Base-by-base conservation (phyloP, 1,139 yeast genomes). In the Kurtzmaniella quercitrusa region DNA sequence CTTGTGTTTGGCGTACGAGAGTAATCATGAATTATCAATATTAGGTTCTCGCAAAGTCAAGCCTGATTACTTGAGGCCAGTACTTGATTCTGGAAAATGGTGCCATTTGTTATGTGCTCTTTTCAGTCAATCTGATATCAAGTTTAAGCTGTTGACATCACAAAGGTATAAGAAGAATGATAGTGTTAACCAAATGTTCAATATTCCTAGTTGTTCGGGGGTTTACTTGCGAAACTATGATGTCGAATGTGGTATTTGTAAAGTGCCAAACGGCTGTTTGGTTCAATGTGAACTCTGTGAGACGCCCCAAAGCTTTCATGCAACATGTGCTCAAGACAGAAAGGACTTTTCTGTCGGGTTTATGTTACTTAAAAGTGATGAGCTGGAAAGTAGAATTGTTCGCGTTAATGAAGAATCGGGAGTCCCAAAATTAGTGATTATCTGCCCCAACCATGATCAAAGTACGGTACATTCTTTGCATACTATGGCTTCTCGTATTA, bases 101-200 rank as follows among this genome's bases (percentile, higher is more conserved):
- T 82, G 85, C 34, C 98, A 91, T 65, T 68, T 85, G 6, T 51
- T 80, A 4, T 91, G 98, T 63, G 85, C 94, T 0, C 46, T 87
- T 0, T 82, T 82, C 59, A 68, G 56, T 43, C 48, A 58, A 43
- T 50, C 59, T 10, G 39, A 48, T 6, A 56, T 67, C 9, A 57
- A 54, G 3, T 60, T 66, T 47, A 54, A 52, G 29, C 39, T 46
- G 3, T 15, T 19, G 12, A 31, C 38, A 10, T 34, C 46, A n/a
- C 48, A 47, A 19, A 43, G 45, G 36, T 31, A 42, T 11, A 40
- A 43, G 9, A 49, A 45, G 23, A 49, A 43, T 3, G 52, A 48
- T 17, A 34, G 18, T 2, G 40, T 34, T 2, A 46, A 46, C 16
- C 47, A 43, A 18, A 49, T 46, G 37, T 40, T 51, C 17, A 46